Conservation (phyloP, 768 basidiomycete species). For the Kwoniella heveanensis region DNA sequence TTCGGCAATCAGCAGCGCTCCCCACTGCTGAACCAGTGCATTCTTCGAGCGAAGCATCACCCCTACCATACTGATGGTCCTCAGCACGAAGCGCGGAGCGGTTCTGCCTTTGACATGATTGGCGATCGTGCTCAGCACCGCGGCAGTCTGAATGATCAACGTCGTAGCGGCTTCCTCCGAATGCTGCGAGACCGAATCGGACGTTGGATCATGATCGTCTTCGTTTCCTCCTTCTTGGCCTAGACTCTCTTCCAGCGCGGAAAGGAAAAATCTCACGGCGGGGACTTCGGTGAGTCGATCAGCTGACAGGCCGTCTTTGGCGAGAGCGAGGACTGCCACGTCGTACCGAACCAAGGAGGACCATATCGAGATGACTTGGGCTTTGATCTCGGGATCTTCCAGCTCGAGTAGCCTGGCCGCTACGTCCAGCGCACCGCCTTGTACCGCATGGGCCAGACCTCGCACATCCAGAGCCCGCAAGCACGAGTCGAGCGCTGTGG, state of each 20-base stretch:
- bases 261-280: conserved; percentile 35
- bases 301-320: conserved; percentile 19
- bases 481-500: conserved; percentile 35
- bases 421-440: conserved; percentile 42
- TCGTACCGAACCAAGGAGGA: conserved; percentile 39
- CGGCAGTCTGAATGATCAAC: conserved; percentile 31
- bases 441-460: conserved; percentile 32
- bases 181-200: too few species aligned
- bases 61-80: conserved; percentile 24
- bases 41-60: conserved; percentile 28
- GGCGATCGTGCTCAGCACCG: conserved; percentile 38
- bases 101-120: conserved; percentile 27
- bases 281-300: conserved; percentile 18
- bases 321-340: conserved; percentile 23
- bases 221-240: background rate
- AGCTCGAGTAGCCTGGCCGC: conserved; percentile 34
- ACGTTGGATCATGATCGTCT: background rate
- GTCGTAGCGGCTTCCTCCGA: background rate
- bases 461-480: conserved; percentile 26
- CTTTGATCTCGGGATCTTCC: conserved; percentile 13
- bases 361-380: conserved; percentile 45
- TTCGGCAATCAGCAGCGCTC: conserved; percentile 42
- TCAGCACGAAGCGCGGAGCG: conserved; percentile 24
- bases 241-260: conserved; percentile 20
- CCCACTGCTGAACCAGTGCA: conserved; percentile 44